These are phyloP conservation scores for Xylariaceae sp. DNA, from an alignment of 2,329 filamentous ascomycete genomes.

Conservation along the genomic window DNA sequence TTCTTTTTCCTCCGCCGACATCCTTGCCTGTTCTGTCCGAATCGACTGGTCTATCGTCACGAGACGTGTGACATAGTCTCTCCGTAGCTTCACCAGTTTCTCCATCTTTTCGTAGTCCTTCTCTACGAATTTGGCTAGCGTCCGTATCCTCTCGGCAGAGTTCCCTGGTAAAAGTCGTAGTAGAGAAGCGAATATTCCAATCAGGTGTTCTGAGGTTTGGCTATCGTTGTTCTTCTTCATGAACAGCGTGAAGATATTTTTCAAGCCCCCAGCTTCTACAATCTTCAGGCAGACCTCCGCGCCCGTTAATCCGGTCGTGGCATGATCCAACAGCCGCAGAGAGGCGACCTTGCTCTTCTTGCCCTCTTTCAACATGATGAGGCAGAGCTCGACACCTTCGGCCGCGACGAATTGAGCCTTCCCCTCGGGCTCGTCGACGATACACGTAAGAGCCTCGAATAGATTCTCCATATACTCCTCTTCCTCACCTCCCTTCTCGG, in stretches of 20 bases:
- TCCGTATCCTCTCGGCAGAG: conserved; percentile 73
- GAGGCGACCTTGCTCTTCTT: conserved; percentile 77
- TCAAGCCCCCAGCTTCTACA: conserved; percentile 80
- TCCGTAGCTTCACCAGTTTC: conserved; percentile 66
- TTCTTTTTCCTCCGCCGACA: conserved; percentile 56
- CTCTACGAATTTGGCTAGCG: conserved; percentile 91
- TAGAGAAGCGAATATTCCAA: conserved; percentile 80
- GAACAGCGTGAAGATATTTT: conserved; percentile 80
- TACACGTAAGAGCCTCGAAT: conserved; percentile 79
- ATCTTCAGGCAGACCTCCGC: conserved; percentile 65
- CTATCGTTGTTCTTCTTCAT: conserved; percentile 68
- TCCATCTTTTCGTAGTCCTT: conserved; percentile 84
- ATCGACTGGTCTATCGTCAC: conserved; percentile 60
- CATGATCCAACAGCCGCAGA: conserved; percentile 80
- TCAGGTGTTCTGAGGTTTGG: conserved; percentile 69
- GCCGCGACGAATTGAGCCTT: conserved; percentile 82
- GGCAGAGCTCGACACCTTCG: conserved; percentile 84
- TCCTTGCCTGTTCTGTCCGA: conserved; percentile 46
- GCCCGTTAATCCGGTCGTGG: conserved; percentile 51
- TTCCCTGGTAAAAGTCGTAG: conserved; percentile 74
- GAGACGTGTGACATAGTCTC: conserved; percentile 64
- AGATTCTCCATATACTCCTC: conserved; percentile 94
- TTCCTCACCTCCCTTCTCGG: conserved; percentile 78
- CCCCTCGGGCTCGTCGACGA: conserved; percentile 70
- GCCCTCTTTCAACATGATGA: conserved; percentile 88